Percentiles rank a stretch among this genome's conserved stretches.
phyloP scores from a whole-genome alignment of 495 filamentous ascomycete species.

The Penicillium maclennaniae region DNA sequence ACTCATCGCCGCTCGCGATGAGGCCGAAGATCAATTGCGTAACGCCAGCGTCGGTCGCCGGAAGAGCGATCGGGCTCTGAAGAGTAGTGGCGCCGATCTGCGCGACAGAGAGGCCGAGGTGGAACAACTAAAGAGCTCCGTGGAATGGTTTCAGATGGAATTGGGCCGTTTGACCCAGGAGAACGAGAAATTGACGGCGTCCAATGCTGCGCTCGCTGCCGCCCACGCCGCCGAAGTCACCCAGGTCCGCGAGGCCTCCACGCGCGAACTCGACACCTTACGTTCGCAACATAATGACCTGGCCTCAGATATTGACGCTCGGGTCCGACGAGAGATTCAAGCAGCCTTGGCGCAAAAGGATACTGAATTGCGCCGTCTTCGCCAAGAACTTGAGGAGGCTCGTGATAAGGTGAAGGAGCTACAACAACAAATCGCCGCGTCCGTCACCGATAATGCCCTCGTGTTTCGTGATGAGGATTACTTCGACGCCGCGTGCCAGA shows the following conservation, averaged over 20 bases:
- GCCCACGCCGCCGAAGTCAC: slow-evolving; percentile 63
- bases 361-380: slow-evolving; percentile 70
- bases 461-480: slow-evolving; percentile 83
- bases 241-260: slow-evolving; percentile 47
- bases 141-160: slow-evolving; percentile 76
- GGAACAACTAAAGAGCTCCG: slow-evolving; percentile 67
- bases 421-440: slow-evolving; percentile 75
- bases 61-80: slow-evolving; percentile 54
- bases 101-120: slow-evolving; percentile 71
- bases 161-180: slow-evolving; percentile 67
- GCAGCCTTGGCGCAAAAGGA: slow-evolving; percentile 67
- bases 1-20: slow-evolving; percentile 65
- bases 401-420: slow-evolving; percentile 75
- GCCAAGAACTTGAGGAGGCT: slow-evolving; percentile 70
- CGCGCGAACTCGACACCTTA: slow-evolving; percentile 61
- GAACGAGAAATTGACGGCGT: slow-evolving; percentile 67
- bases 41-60: slow-evolving; percentile 53
- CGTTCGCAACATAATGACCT: slow-evolving; percentile 56
- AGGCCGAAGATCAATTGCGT: slow-evolving; percentile 59
- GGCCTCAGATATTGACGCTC: slow-evolving; percentile 58
- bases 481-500: slow-evolving; percentile 90
- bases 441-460: slow-evolving; percentile 70
- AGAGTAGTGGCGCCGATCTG: slow-evolving; percentile 52
- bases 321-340: slow-evolving; percentile 58
- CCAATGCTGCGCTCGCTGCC: slow-evolving; percentile 62